Conservation (phyloP, 2,329 filamentous ascomycete species). For the Dryadomyces quercus-mongolicae region DNA sequence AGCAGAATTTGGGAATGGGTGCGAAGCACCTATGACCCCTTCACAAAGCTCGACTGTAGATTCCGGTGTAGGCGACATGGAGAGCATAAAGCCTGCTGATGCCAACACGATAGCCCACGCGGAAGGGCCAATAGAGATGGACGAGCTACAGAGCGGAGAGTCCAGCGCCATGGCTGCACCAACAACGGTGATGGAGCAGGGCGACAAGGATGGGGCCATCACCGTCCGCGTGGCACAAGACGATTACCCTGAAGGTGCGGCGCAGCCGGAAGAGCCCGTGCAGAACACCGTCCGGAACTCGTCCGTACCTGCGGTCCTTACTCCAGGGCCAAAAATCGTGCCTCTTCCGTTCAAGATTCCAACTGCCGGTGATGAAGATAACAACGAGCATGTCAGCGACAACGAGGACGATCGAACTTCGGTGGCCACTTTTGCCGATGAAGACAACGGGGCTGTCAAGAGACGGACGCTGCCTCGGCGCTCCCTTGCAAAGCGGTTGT, state of each 20-base stretch:
- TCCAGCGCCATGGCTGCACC: constrained; percentile 18
- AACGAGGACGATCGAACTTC: constrained; percentile 49
- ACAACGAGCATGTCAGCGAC: constrained; percentile 14
- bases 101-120: constrained; percentile 2
- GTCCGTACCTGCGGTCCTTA: background rate
- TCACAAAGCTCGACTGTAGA: constrained; percentile 26
- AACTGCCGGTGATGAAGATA: background rate
- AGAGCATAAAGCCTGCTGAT: constrained; percentile 28
- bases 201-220: constrained; percentile 32
- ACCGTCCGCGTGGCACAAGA: constrained; percentile 42
- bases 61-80: constrained; percentile 38
- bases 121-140: constrained; percentile 38
- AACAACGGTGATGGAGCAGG: constrained; percentile 29
- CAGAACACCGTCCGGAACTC: background rate
- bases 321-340: constrained; percentile 34
- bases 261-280: constrained; percentile 1
- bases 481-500: constrained; percentile 35
- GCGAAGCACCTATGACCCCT: constrained; percentile 14
- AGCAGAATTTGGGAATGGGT: constrained; percentile 54
- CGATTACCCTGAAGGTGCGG: constrained; percentile 23
- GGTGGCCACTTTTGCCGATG: constrained; percentile 56
- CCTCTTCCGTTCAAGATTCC: constrained; percentile 56
- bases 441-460: constrained; percentile 33
- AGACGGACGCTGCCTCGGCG: constrained; percentile 15
- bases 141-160: constrained; percentile 25